Conservation (phyloP, 257 asterid genomes). For the Sherardia arvensis region DNA sequence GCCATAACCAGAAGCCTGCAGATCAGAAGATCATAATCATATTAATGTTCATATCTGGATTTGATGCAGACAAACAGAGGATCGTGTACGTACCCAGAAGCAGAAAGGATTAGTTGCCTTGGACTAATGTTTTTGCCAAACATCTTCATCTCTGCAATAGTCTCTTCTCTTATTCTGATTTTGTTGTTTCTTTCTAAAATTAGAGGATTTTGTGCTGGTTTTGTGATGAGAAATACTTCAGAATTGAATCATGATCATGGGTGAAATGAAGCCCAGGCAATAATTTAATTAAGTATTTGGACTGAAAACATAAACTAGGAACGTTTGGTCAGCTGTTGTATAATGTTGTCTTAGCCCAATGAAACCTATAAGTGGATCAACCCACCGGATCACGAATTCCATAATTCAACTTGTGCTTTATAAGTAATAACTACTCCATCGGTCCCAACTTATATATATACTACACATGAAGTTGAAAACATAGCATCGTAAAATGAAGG, state of each 20-base stretch:
- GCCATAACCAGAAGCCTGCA: slow-evolving; percentile 41
- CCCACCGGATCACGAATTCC: too few species aligned
- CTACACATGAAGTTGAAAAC: too few species aligned
- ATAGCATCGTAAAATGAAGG: too few species aligned
- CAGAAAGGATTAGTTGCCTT: slow-evolving; percentile 34
- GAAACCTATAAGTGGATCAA: too few species aligned
- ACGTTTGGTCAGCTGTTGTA: not conserved
- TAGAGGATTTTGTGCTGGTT: not conserved
- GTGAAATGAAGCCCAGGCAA: not conserved
- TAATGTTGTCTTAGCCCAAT: not conserved
- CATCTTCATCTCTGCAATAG: slow-evolving; percentile 25
- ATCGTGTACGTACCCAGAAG: slow-evolving; percentile 28
- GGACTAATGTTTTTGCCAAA: slow-evolving; percentile 40
- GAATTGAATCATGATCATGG: too few species aligned
- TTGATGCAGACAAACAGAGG: not conserved
- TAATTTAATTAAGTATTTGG: not conserved
- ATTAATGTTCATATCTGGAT: not conserved
- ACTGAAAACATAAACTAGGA: not conserved
- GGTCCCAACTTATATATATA: too few species aligned
- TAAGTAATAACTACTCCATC: too few species aligned
- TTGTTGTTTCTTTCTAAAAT: not conserved
- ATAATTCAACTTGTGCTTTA: too few species aligned
- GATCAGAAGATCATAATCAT: not conserved
- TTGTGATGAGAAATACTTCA: too few species aligned
- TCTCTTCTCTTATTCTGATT: slow-evolving; percentile 26